Evolutionary conservation across 2,329 filamentous ascomycete species (phyloP), one percentile per base, ranked within the genome.

Genomic region (Diplodia seriata): DNA sequence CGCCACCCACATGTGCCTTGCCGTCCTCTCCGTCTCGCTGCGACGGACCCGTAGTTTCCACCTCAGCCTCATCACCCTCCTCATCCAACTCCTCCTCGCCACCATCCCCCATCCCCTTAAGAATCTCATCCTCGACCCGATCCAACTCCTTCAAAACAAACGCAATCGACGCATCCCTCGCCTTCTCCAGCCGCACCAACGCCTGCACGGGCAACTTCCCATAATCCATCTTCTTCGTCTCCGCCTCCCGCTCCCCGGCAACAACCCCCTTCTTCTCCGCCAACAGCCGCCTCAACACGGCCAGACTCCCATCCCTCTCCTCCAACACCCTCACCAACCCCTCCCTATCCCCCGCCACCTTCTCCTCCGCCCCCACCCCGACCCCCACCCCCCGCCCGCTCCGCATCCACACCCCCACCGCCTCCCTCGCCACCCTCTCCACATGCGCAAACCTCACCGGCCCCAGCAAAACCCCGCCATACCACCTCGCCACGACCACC

Each of bases 401-500:
- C 77, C 31, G 23, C 23, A 26, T 77, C 72, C 78, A 85, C 54
- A 76, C 79, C 71, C 74, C 72, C 20, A 86, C 80, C 1, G 84
- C 84, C 67, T 82, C 81, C 68, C 79, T 78, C 2, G 84, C 85
- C 38, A 76, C 79, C 29, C 75, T 80, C 71, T 85, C 83, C 33
- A 87, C 85, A 69, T 86, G 84, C 61, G 79, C 80, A 70, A 86
- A 87, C 18, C 85, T 74, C 18, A 84, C 80, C 1, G 84, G 84
- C 0, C 85, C 85, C 11, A 87, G 78, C 72, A 85, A 80, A 3
- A 82, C 76, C 0, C 85, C 85, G 2, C 85, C 85, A 70, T 85
- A 86, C 84, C 84, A 86, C 18, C 85, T 73, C 47, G 84, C 85
- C 9, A 87, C 85, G 5, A 86, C 82, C 26, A 85, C 77, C 1